Percentiles rank a stretch among this genome's conserved stretches.
phyloP scores from a whole-genome alignment of 805 yeast genomes.

The Yarrowia bubula region DNA sequence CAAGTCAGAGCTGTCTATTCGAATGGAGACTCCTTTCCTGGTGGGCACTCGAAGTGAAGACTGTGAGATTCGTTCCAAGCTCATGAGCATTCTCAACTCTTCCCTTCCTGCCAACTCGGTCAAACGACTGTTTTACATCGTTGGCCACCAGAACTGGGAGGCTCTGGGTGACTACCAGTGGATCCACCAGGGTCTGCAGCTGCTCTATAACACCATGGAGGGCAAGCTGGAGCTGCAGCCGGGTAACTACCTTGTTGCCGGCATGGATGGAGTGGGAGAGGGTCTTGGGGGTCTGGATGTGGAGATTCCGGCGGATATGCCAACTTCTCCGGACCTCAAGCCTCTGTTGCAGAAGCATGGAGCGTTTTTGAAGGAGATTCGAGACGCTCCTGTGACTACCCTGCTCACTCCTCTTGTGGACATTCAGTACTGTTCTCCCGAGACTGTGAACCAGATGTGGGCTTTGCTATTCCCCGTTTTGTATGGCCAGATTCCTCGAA shows the following conservation, averaged over 20 bases:
- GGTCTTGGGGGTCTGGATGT: slow-evolving; percentile 36
- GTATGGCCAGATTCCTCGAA: slow-evolving; percentile 66
- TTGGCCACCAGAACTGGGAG: slow-evolving; percentile 98
- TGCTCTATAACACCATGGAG: slow-evolving; percentile 76
- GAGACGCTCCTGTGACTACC: neutral
- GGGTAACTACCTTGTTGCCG: slow-evolving; percentile 44
- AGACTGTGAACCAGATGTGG: slow-evolving; percentile 82
- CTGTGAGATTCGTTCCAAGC: slow-evolving; percentile 65
- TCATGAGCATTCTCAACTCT: slow-evolving; percentile 74
- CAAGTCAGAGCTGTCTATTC: slow-evolving; percentile 82
- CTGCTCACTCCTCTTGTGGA: slow-evolving; percentile 72
- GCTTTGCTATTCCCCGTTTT: slow-evolving; percentile 76
- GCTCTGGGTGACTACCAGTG: slow-evolving; percentile 87
- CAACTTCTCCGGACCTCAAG: slow-evolving; percentile 37
- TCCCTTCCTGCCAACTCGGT: slow-evolving; percentile 75
- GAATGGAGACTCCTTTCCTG: slow-evolving; percentile 95
- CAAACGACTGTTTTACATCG: slow-evolving; percentile 77
- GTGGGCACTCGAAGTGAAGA: slow-evolving; percentile 88
- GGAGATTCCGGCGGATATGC: slow-evolving; percentile 23
- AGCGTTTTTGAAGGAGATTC: slow-evolving; percentile 44
- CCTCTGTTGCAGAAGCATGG: slow-evolving; percentile 36
- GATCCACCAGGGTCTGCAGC: slow-evolving; percentile 89
- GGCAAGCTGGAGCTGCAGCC: slow-evolving; percentile 45
- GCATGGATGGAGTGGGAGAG: slow-evolving; percentile 32
- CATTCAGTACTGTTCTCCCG: slow-evolving; percentile 76